Evolutionary conservation across 257 asterid genomes (phyloP).

Genomic region (Solanum ossicruentum): DNA sequence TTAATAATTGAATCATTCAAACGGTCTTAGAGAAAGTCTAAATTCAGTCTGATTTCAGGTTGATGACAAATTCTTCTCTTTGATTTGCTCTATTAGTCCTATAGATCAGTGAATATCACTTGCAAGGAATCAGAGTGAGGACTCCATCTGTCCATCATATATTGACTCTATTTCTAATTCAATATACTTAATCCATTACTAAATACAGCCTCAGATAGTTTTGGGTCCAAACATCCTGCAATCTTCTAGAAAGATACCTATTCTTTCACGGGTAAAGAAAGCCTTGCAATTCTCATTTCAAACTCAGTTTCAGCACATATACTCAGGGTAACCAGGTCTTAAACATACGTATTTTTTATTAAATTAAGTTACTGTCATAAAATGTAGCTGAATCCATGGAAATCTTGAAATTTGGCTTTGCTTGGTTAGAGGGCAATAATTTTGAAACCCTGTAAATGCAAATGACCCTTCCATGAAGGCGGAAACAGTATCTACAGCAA

Average conservation of each 20-base stretch:
- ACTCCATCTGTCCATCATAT: neutral
- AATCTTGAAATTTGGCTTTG: neutral
- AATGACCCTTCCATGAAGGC: neutral
- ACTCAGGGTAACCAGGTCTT: neutral
- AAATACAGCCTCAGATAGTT: neutral
- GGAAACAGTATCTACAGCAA: neutral
- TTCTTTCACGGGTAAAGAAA: neutral
- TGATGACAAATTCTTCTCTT: neutral
- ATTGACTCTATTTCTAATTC: neutral
- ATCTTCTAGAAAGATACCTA: neutral
- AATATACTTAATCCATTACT: neutral
- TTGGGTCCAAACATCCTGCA: neutral
- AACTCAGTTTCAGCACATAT: neutral
- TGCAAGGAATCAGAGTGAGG: neutral
- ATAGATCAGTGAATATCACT: neutral
- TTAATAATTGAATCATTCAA: neutral
- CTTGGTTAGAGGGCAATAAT: neutral
- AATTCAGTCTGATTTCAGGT: neutral
- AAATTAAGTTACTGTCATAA: neutral
- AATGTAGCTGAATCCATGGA: neutral
- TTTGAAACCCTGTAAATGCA: neutral
- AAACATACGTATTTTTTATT: neutral
- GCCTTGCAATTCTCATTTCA: neutral
- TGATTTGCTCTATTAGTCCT: neutral
- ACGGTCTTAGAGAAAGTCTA: neutral